Evolutionary conservation across 2,329 filamentous ascomycete genomes (phyloP), one percentile per base, ranked within the genome.

Genomic region (Fusarium bactridioides): DNA sequence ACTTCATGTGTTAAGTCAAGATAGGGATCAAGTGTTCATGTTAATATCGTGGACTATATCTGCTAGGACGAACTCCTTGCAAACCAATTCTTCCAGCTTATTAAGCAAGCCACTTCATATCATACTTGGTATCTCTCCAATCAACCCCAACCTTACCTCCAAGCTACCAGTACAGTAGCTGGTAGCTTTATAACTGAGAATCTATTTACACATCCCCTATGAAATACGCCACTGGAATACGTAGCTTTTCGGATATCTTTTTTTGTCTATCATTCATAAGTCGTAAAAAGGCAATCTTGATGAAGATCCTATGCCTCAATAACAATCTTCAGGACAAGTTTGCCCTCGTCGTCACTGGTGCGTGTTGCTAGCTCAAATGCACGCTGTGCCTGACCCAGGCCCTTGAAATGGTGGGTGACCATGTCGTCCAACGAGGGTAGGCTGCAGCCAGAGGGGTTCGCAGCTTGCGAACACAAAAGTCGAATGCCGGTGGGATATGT

Each of bases 401-500:
- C 92, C 69, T 87, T 88, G 80, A 91, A 92, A 11, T 89, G 86
- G 80, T 94, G 92, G 7, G 92, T 94, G n/a, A 94, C 88, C 84
- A 94, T 87, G 76, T 90, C 88, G 54, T 91, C 88, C 63, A 94
- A 86, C 70, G 87, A 88, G 1, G 91, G 91, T 25, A 92, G 83
- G 11, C 84, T 83, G 13, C 83, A 81, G 72, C 84, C 75, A 41
- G 79, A 80, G 7, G 79, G 76, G 5, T 79, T 80, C 43, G 81
- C 78, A 29, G 72, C 72, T 67, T 83, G 80, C 75, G 87, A 78
- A 84, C 87, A 81, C 80, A 91, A 81, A 80, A 91, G 78, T 44
- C 85, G 85, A 66, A 94, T 91, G n/a, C 91, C 92, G 2, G 89
- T 91, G 9, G 88, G 85, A 77, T 94, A 94, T 0, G 92, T 93